Evolutionary conservation across 2,329 filamentous ascomycete species (phyloP), one percentile per base, ranked within the genome.

Genomic region (Colletotrichum sp.): DNA sequence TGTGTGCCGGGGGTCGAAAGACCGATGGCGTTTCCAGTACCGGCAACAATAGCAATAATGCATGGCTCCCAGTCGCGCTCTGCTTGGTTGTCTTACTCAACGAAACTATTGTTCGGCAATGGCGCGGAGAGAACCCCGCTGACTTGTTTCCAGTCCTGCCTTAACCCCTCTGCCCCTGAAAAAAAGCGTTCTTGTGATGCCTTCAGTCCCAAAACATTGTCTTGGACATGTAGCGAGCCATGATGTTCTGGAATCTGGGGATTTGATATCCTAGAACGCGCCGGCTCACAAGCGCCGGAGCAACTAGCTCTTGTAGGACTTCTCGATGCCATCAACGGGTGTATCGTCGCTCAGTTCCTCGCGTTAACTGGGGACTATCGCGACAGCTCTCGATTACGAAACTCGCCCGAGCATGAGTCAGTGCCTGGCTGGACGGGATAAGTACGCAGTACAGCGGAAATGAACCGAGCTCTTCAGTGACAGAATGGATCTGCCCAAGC

Each of bases 401-500:
- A 71, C 48, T 52, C 30, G 32, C 15, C 34, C 36, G 36, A 12
- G 38, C 64, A 65, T 72, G 72, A 77, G 56, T 77, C 75, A 70
- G 68, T 43, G 21, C 34, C n/a, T 55, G 58, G 28, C 68, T 52
- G 30, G 58, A 66, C 67, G 64, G 75, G 18, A n/a, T 18, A n/a
- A 43, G 36, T 38, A 38, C 34, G 34, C 34, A 38, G 38, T 56
- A 38, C 21, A 76, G 56, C 61, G 71, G 75, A 78, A 77, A 75
- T 75, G 76, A 77, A 70, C 74, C 71, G 64, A 73, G 69, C 68
- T 58, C 70, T 52, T 66, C 65, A 64, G 36, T 61, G 70, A 70
- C 65, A 62, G 48, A 67, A 28, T 76, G 69, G 69, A 65, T 73
- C 73, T 73, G 52, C 73, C 73, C 60, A 73, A 67, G 69, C 73